A percentile compares a stretch with the other conserved stretches of the same genome.
These are phyloP conservation scores for Candida suzukii DNA, from an alignment of 805 yeast species.

Conservation along the genomic window DNA sequence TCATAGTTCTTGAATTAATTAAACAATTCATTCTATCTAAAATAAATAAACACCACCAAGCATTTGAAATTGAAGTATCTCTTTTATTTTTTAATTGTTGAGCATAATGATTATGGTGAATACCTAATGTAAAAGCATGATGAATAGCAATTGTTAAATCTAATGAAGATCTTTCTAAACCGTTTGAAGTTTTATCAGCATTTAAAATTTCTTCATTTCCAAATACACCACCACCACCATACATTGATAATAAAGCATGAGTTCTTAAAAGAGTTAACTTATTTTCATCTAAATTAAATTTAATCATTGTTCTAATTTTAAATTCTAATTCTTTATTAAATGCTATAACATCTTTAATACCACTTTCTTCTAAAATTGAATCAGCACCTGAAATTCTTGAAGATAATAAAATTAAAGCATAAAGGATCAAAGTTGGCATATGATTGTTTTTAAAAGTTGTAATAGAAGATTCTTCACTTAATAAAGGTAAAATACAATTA, in stretches of 20 bases:
- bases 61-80: constrained; percentile 16
- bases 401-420: constrained; percentile 35
- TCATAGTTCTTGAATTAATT: constrained; percentile 31
- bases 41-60: constrained; percentile 35
- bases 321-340: constrained; percentile 21
- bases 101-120: constrained; percentile 26
- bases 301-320: constrained; percentile 29
- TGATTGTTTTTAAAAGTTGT: constrained; percentile 26
- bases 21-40: constrained; percentile 31
- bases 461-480: constrained; percentile 32
- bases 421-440: constrained; percentile 33
- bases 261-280: constrained; percentile 28
- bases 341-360: constrained; percentile 7
- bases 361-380: constrained; percentile 18
- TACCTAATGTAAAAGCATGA: constrained; percentile 30
- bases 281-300: constrained; percentile 31
- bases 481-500: constrained; percentile 33
- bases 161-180: constrained; percentile 26
- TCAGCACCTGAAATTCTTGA: constrained; percentile 32
- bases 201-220: constrained; percentile 21
- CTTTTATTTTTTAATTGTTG: constrained; percentile 6
- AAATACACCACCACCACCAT: constrained; percentile 33
- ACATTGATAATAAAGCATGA: constrained; percentile 29
- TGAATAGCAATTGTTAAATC: constrained; percentile 31
- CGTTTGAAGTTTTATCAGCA: constrained; percentile 1